Evolutionary conservation across 768 basidiomycete species (phyloP).

Genomic region (Pleurotus sapidus): DNA sequence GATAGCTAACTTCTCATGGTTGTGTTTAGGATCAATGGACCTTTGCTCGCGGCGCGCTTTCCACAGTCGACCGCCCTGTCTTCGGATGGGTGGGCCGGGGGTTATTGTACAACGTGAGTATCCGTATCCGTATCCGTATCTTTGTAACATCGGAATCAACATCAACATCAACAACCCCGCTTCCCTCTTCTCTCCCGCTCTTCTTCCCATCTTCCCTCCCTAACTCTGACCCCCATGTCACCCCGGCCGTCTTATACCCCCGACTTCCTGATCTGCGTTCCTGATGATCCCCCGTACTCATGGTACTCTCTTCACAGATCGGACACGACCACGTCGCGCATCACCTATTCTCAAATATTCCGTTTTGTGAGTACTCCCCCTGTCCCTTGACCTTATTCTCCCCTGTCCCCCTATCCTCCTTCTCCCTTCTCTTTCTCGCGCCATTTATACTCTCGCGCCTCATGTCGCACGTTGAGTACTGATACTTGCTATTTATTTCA

Average conservation of each 20-base stretch:
- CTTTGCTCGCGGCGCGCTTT: constrained; percentile 57
- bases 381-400: too few relatives aligned
- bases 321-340: constrained; percentile 54
- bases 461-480: neutral
- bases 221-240: too few relatives aligned
- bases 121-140: too few relatives aligned
- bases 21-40: constrained; percentile 45
- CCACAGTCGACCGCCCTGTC: constrained; percentile 58
- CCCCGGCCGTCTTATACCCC: too few relatives aligned
- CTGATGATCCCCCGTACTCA: neutral
- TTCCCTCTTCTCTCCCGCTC: too few relatives aligned
- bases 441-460: neutral
- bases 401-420: too few relatives aligned
- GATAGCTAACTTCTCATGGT: too few relatives aligned
- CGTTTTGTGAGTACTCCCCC: constrained; percentile 46
- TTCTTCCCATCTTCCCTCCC: too few relatives aligned
- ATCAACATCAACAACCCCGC: too few relatives aligned
- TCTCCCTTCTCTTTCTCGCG: neutral
- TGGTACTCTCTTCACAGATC: constrained; percentile 23
- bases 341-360: constrained; percentile 56
- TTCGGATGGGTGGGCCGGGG: constrained; percentile 58
- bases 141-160: too few relatives aligned
- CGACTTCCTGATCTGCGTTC: neutral
- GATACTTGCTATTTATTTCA: neutral
- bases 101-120: constrained; percentile 50